Base-by-base conservation (phyloP, 192 early-diverging fungal species). In the Backusella macrospora region DNA sequence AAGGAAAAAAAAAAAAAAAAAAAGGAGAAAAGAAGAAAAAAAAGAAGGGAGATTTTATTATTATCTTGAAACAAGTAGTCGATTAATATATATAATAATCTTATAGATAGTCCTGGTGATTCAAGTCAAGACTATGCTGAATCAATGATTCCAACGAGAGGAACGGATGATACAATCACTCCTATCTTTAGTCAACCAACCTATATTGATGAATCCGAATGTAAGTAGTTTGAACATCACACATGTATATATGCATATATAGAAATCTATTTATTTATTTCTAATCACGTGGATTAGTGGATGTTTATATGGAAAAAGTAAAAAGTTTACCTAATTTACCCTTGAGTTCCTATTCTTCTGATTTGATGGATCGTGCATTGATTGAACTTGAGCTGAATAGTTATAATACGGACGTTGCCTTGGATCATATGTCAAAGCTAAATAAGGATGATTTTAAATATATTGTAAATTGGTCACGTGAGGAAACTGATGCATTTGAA, bases 311-410 rank as follows among this genome's bases (percentile, higher is more conserved):
- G 71, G 62, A 68, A 15, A 43, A 65, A 10, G 80, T 86, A 0
- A 76, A 77, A 21, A 66, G 68, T 5, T 38, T 84, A 7, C 47
- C 66, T 0, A 47, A 78, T 13, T 66, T 84, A 1, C 79, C 85
- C 4, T 23, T 82, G n/a, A 68, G 81, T 10, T 72, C 59, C 0
- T 83, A 86, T 62, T 90, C 89, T 7, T 74, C 87, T 65, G 92
- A 93, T 75, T 71, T 88, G 46, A 84, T 90, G 65, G 92, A 93
- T 65, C 78, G 82, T 12, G 91, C 89, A 6, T 76, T 94, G 39
- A 68, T 84, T 48, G 81, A 81, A 9, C 74, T 92, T 21, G 82
- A 86, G 10, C 46, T 78, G 18, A 81, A 76, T 34, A 73, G 69
- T 6, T 93, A 87, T 52, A 83, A 93, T 71, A 82, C 85, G 0